Conservation (phyloP, 2,329 filamentous ascomycete species). For the Alternaria ethzedia region DNA sequence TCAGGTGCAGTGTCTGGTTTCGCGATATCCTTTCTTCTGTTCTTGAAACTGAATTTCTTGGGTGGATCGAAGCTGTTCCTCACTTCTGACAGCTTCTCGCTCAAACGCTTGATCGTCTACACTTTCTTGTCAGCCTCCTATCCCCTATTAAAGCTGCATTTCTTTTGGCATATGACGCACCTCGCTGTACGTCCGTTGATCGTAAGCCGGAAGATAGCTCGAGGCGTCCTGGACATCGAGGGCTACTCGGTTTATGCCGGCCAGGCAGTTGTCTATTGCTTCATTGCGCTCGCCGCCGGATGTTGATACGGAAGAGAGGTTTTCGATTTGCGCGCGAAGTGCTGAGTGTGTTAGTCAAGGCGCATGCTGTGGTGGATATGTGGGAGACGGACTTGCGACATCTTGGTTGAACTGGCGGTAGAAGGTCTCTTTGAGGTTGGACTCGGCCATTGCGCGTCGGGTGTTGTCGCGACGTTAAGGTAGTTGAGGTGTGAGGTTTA, state of each 20-base stretch:
- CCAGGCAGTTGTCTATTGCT: constrained; percentile 79
- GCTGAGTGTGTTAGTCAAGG: constrained; percentile 56
- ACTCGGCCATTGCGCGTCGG: constrained; percentile 14
- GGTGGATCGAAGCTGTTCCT: constrained; percentile 71
- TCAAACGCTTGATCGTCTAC: constrained; percentile 79
- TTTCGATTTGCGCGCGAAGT: constrained; percentile 76
- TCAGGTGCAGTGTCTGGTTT: background rate
- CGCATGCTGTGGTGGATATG: background rate
- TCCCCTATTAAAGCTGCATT: constrained; percentile 71
- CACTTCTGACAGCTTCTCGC: constrained; percentile 76
- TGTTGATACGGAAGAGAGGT: constrained; percentile 67
- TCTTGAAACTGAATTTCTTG: constrained; percentile 84
- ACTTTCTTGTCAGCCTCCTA: constrained; percentile 52
- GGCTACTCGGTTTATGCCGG: constrained; percentile 79
- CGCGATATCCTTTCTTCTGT: constrained; percentile 58
- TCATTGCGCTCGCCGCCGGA: constrained; percentile 78
- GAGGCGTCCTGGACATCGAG: constrained; percentile 85
- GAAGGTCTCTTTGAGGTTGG: constrained; percentile 74
- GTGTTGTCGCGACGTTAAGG: background rate
- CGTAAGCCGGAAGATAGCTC: constrained; percentile 83
- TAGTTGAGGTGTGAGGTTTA: too few species aligned
- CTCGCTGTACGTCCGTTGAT: constrained; percentile 84
- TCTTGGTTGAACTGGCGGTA: constrained; percentile 83
- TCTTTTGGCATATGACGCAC: constrained; percentile 80
- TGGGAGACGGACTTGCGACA: constrained; percentile 64